phyloP scores from a whole-genome alignment of 805 yeast genomes.

The Saccharomycopsis sp. region DNA sequence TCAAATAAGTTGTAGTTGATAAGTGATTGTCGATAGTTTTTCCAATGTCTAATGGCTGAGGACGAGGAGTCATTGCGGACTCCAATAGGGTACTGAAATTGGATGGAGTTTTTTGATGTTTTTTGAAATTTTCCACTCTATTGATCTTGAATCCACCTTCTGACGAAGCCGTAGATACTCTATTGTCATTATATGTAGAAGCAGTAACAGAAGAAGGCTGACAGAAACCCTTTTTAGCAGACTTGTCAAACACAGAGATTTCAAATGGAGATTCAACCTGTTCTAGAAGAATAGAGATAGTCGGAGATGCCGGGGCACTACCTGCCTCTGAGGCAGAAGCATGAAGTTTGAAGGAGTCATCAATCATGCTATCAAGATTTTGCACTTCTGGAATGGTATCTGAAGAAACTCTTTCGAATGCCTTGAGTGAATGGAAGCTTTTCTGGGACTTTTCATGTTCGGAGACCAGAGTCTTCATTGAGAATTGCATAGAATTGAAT shows the following conservation, averaged over 20 bases:
- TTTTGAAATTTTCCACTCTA: not conserved
- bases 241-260: not conserved
- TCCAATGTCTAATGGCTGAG: not conserved
- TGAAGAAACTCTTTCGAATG: not conserved
- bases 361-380: not conserved
- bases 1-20: slow-evolving; percentile 3
- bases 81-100: not conserved
- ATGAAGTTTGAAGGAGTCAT: not conserved
- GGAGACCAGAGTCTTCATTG: not conserved
- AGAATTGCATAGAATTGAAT: not conserved
- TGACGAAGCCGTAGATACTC: not conserved
- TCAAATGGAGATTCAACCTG: slow-evolving; percentile 1
- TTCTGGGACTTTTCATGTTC: not conserved
- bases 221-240: not conserved
- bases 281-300: not conserved
- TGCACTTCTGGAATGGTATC: not conserved
- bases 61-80: not conserved
- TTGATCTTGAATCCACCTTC: slow-evolving; percentile 3
- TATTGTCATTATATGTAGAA: not conserved
- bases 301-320: not conserved
- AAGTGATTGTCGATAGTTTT: slow-evolving; percentile 9
- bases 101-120: not conserved
- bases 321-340: not conserved
- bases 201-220: not conserved
- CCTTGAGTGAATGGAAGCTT: too few relatives aligned